phyloP scores from a whole-genome alignment of 805 yeast species.

The Debaryomyces prosopidis region DNA sequence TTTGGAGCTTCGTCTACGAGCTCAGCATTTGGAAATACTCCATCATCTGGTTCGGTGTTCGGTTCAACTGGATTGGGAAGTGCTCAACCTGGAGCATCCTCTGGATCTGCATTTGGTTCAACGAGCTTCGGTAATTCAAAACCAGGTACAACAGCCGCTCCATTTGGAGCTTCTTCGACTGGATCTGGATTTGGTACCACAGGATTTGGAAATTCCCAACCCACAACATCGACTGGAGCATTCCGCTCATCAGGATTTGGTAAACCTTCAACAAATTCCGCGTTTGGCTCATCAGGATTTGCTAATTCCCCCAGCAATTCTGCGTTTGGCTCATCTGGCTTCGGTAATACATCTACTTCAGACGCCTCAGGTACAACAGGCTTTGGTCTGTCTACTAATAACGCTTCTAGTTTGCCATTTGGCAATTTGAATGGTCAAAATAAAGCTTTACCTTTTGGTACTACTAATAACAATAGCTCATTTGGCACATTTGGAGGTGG shows the following conservation, averaged over 20 bases:
- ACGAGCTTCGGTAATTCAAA: conserved; percentile 6
- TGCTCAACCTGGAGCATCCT: conserved; percentile 2
- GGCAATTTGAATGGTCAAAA: background rate
- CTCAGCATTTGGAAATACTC: conserved; percentile 22
- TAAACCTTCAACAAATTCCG: conserved; percentile 5
- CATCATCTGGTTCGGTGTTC: conserved; percentile 12
- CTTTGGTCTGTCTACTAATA: background rate
- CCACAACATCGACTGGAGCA: conserved; percentile 6
- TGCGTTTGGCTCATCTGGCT: conserved; percentile 7
- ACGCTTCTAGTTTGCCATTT: conserved; percentile 1
- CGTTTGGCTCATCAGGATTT: conserved; percentile 9
- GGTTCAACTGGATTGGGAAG: conserved; percentile 20
- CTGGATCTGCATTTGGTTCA: conserved; percentile 15
- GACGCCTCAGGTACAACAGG: conserved; percentile 7
- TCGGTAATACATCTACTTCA: conserved; percentile 1
- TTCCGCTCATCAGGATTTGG: conserved; percentile 16
- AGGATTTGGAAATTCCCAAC: conserved; percentile 11
- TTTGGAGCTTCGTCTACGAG: conserved; percentile 10
- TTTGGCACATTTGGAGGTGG: conserved; percentile 11
- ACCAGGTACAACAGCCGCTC: background rate
- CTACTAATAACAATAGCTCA: conserved; percentile 1
- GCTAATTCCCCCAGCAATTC: conserved; percentile 6
- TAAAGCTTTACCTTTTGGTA: conserved; percentile 1
- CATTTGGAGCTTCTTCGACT: background rate
- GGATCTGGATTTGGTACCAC: conserved; percentile 8